phyloP scores from a whole-genome alignment of 495 filamentous ascomycete species.

The Neurospora sp. region DNA sequence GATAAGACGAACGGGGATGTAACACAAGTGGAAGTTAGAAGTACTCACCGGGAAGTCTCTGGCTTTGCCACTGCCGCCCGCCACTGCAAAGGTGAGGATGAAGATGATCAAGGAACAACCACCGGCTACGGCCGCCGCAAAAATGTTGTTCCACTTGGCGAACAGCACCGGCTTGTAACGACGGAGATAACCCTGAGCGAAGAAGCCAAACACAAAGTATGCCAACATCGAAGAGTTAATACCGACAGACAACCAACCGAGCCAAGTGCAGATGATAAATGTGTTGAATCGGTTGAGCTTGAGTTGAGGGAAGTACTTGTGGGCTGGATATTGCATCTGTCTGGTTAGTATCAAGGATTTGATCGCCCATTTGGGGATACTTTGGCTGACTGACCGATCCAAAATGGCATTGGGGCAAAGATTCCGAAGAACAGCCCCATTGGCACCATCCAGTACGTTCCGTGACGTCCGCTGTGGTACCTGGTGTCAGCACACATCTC shows the following conservation, averaged over 20 bases:
- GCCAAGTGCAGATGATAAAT: conserved; percentile 31
- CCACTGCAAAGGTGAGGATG: conserved; percentile 47
- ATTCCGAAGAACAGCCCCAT: conserved; percentile 2
- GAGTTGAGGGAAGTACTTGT: conserved; percentile 12
- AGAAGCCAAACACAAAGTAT: conserved; percentile 28
- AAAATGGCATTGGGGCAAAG: conserved; percentile 6
- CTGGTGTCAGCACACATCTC: not conserved
- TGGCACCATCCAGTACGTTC: conserved; percentile 3
- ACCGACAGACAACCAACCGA: conserved; percentile 35
- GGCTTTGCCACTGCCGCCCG: conserved; percentile 31
- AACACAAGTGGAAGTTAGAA: not conserved
- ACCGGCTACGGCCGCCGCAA: conserved; percentile 44
- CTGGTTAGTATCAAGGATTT: conserved; percentile 16
- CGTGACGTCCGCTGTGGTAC: not conserved
- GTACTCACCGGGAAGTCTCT: conserved; percentile 22
- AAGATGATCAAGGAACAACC: conserved; percentile 43
- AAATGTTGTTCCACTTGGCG: conserved; percentile 46
- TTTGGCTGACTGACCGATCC: conserved; percentile 35
- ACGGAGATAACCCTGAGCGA: conserved; percentile 41
- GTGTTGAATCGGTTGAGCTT: conserved; percentile 26
- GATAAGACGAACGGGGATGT: not conserved
- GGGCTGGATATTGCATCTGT: conserved; percentile 22
- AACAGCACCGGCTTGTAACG: conserved; percentile 36
- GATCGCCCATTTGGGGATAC: conserved; percentile 16
- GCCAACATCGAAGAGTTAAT: conserved; percentile 30